These are phyloP conservation scores for Sanghuangporus sanghuang DNA, from an alignment of 1,284 basidiomycete species.

Conservation along the genomic window DNA sequence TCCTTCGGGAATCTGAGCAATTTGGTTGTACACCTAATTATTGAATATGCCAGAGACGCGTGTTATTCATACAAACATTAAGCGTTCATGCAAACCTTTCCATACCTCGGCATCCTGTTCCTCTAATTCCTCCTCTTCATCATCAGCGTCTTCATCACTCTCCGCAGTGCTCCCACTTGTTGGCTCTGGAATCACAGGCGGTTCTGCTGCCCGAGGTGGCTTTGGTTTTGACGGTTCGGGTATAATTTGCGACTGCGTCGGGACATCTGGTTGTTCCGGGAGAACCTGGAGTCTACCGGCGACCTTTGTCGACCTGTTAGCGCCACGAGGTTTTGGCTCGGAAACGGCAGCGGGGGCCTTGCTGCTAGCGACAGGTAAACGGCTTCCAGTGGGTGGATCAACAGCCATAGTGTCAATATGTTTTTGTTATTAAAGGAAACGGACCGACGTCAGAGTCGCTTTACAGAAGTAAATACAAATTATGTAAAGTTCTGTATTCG, in stretches of 20 bases:
- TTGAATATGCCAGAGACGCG: constrained; percentile 6
- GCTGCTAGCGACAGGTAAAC: not conserved
- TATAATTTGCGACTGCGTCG: constrained; percentile 32
- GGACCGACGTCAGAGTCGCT: constrained; percentile 24
- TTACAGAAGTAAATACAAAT: too few relatives aligned
- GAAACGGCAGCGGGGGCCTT: constrained; percentile 15
- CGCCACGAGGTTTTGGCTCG: constrained; percentile 58
- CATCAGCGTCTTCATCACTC: constrained; percentile 65
- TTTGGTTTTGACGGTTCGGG: constrained; percentile 23
- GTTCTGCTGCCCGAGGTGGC: constrained; percentile 23
- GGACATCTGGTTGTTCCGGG: constrained; percentile 80
- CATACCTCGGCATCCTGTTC: constrained; percentile 59
- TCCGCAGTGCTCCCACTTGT: constrained; percentile 45
- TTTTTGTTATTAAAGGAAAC: constrained; percentile 30
- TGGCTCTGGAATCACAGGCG: not conserved
- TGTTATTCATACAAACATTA: constrained; percentile 1
- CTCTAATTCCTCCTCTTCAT: constrained; percentile 49
- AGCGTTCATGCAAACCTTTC: constrained; percentile 11
- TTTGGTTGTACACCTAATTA: constrained; percentile 78
- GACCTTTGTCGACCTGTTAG: constrained; percentile 83
- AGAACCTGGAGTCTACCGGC: constrained; percentile 89
- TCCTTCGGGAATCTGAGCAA: constrained; percentile 90
- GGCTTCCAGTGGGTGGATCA: constrained; percentile 10
- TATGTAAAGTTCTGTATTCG: too few relatives aligned
- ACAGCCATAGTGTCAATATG: constrained; percentile 6